These are phyloP conservation scores for Fragilariopsis cylindrus DNA, from an alignment of 108 stramenopile species.

Conservation along the genomic window DNA sequence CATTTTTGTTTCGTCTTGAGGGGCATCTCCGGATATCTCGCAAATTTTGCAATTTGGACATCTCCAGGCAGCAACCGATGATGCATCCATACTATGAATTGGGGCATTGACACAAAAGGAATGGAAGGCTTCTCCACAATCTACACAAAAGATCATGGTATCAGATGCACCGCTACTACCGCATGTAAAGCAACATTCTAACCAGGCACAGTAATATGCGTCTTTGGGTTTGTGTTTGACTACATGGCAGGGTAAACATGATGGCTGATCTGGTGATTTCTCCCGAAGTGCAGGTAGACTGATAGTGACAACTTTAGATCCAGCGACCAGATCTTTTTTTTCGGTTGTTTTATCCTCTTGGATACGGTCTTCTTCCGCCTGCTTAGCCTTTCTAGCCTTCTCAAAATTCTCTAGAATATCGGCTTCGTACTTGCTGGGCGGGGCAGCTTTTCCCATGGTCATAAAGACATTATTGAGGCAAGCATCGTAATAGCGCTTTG, in stretches of 20 bases:
- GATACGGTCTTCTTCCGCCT: constrained; percentile 54
- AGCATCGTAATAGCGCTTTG: constrained; percentile 54
- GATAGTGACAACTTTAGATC: constrained; percentile 44
- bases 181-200: constrained; percentile 71
- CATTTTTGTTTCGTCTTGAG: constrained; percentile 66
- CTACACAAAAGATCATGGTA: constrained; percentile 82
- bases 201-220: constrained; percentile 55
- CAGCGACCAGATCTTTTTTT: constrained; percentile 70
- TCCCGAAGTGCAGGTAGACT: constrained; percentile 41
- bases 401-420: constrained; percentile 43
- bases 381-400: constrained; percentile 43
- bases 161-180: constrained; percentile 67
- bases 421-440: constrained; percentile 44
- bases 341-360: constrained; percentile 57
- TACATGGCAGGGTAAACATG: constrained; percentile 55
- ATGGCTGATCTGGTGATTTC: constrained; percentile 45
- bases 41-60: constrained; percentile 93
- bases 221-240: constrained; percentile 48
- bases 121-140: constrained; percentile 92
- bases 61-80: constrained; percentile 74
- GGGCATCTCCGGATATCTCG: constrained; percentile 71
- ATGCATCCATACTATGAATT: constrained; percentile 59
- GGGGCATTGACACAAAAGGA: constrained; percentile 80
- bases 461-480: constrained; percentile 46
- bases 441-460: constrained; percentile 49